Evolutionary conservation across 306 rosid species (phyloP).

Genomic region (Rubus idaeus): DNA sequence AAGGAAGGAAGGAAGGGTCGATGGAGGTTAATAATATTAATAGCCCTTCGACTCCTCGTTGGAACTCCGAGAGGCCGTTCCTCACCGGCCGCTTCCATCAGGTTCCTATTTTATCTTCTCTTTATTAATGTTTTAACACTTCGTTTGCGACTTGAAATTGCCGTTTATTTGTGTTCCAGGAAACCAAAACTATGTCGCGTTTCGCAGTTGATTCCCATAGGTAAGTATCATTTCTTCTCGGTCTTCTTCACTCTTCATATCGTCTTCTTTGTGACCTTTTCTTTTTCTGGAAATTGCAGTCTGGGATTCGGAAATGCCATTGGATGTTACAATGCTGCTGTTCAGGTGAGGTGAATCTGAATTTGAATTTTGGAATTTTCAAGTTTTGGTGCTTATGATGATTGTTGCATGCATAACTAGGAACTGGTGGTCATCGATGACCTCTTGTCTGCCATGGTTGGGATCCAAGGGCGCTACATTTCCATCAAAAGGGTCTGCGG

Average conservation of each 20-base stretch:
- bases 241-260: too few relatives aligned
- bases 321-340: conserved; percentile 72
- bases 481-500: conserved; percentile 62
- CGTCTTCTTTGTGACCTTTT: neutral
- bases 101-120: conserved; percentile 20
- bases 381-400: too few relatives aligned
- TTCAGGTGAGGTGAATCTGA: conserved; percentile 54
- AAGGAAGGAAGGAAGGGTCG: neutral
- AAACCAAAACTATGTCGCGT: conserved; percentile 41
- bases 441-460: conserved; percentile 82
- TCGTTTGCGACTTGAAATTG: neutral
- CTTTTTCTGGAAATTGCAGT: conserved; percentile 12
- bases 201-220: conserved; percentile 37
- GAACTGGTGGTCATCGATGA: conserved; percentile 96
- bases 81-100: conserved; percentile 62
- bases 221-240: conserved; percentile 15
- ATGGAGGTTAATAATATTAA: neutral
- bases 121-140: neutral
- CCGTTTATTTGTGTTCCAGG: conserved; percentile 29
- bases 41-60: conserved; percentile 47
- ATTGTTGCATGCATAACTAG: conserved; percentile 24
- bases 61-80: conserved; percentile 57
- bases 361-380: neutral
- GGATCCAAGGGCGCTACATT: conserved; percentile 84
- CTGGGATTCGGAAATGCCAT: conserved; percentile 37